phyloP scores from a whole-genome alignment of 371 early-diverging fungal species.

The Mortierella sp. region DNA sequence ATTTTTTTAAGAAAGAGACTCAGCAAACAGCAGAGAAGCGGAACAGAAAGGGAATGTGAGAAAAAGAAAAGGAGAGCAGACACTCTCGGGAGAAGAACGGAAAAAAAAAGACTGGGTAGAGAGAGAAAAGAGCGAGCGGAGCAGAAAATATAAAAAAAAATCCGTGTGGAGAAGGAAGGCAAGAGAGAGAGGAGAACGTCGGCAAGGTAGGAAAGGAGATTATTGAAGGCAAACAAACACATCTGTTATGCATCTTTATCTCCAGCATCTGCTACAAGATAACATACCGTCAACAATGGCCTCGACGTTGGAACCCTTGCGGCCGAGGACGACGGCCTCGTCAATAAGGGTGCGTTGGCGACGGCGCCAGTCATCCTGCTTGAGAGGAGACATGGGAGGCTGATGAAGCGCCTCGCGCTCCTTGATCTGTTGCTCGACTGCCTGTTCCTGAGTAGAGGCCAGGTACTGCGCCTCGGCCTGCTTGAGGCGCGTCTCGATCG shows the following conservation, averaged over 20 bases:
- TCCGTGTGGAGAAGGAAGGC: conserved; percentile 23
- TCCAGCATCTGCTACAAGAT: background rate
- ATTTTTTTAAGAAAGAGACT: conserved; percentile 1
- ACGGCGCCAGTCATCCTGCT: conserved; percentile 54
- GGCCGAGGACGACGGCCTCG: conserved; percentile 56
- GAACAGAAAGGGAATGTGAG: conserved; percentile 9
- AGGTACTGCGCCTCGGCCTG: conserved; percentile 62
- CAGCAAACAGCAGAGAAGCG: conserved; percentile 14
- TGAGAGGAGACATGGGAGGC: conserved; percentile 35
- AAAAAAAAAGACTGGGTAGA: conserved; percentile 6
- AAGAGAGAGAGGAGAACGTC: background rate
- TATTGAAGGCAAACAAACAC: background rate
- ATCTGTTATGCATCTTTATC: background rate
- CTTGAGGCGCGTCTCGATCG: conserved; percentile 71
- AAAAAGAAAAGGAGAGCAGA: conserved; percentile 3
- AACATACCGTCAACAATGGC: conserved; percentile 58
- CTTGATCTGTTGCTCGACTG: conserved; percentile 43
- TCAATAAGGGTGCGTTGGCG: conserved; percentile 55
- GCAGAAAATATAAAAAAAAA: conserved; percentile 17
- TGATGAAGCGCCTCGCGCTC: conserved; percentile 26
- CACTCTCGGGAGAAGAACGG: background rate
- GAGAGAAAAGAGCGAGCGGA: conserved; percentile 12
- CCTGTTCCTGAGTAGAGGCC: conserved; percentile 52
- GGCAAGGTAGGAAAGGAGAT: background rate
- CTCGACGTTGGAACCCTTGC: conserved; percentile 57